phyloP scores from a whole-genome alignment of 83 land plant genomes.

The Picea mariana region DNA sequence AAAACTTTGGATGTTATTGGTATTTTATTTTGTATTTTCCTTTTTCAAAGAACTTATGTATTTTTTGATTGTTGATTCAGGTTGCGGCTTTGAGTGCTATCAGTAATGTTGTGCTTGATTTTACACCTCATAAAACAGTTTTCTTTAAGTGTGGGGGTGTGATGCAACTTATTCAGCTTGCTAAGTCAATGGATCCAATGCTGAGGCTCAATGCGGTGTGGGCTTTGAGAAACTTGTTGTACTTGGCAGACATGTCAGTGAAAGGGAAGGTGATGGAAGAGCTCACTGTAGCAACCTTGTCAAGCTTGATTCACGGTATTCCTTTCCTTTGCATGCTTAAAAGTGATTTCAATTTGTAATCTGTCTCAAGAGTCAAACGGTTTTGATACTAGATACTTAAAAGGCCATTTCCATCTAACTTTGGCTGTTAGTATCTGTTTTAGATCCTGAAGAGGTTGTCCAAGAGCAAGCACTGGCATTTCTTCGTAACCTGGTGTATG shows the following conservation, averaged over 20 bases:
- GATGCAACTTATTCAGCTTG: too few relatives aligned
- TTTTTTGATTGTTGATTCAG: conserved; percentile 34
- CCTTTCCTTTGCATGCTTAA: too few relatives aligned
- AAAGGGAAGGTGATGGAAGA: conserved; percentile 72
- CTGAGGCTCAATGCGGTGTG: too few relatives aligned
- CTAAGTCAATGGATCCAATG: too few relatives aligned
- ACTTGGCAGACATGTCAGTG: conserved; percentile 60
- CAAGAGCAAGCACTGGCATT: conserved; percentile 92
- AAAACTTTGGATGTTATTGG: too few relatives aligned
- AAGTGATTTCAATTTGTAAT: too few relatives aligned
- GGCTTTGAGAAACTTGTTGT: conserved; percentile 58
- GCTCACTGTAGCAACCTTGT: conserved; percentile 60
- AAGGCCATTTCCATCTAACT: too few relatives aligned
- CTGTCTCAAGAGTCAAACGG: too few relatives aligned
- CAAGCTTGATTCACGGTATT: conserved; percentile 68
- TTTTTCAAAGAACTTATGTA: neutral
- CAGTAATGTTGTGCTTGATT: conserved; percentile 87
- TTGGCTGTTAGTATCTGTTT: too few relatives aligned
- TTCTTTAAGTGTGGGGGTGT: conserved; percentile 71
- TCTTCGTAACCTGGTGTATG: conserved; percentile 88
- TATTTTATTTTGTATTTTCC: neutral
- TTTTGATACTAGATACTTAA: too few relatives aligned
- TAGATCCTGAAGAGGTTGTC: conserved; percentile 79
- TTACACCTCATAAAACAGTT: conserved; percentile 59
- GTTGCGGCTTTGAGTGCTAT: conserved; percentile 88